These are phyloP conservation scores for Pythium phragmitis DNA, from an alignment of 352 stramenopile species.

Conservation along the genomic window DNA sequence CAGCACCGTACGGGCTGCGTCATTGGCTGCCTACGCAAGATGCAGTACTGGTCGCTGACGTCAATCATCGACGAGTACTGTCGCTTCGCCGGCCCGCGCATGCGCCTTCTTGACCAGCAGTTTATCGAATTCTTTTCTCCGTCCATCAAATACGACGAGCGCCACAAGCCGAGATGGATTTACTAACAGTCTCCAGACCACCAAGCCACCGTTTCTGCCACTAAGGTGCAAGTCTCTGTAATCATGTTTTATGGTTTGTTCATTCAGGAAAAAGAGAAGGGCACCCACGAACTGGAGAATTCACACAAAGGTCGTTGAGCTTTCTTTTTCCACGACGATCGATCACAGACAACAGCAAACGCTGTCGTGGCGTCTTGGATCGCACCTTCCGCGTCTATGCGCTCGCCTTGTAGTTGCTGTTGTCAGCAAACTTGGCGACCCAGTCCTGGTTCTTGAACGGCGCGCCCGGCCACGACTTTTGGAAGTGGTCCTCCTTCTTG, in stretches of 20 bases:
- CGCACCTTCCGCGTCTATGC: constrained; percentile 35
- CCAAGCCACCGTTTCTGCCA: neutral
- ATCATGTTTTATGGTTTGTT: constrained; percentile 18
- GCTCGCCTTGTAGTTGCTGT: constrained; percentile 87
- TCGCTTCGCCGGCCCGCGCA: constrained; percentile 78
- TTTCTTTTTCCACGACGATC: constrained; percentile 4
- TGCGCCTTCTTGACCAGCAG: constrained; percentile 85
- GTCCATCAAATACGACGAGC: constrained; percentile 76
- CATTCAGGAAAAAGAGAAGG: constrained; percentile 23
- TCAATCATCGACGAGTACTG: constrained; percentile 90
- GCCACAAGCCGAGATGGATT: constrained; percentile 76
- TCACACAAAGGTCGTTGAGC: constrained; percentile 2
- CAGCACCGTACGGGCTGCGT: constrained; percentile 84
- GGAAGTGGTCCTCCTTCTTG: constrained; percentile 94
- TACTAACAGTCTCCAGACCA: constrained; percentile 22
- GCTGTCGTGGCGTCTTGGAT: constrained; percentile 2
- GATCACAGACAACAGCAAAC: neutral
- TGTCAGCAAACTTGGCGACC: constrained; percentile 92
- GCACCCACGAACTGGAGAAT: constrained; percentile 8
- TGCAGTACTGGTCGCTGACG: constrained; percentile 85
- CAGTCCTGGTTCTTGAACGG: constrained; percentile 96
- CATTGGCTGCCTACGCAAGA: constrained; percentile 86
- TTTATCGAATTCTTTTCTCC: constrained; percentile 90
- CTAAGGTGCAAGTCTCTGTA: neutral
- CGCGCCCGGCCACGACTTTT: constrained; percentile 94